Evolutionary conservation across 345 rosid species (phyloP).

Genomic region (Geranium rotundifolium): DNA sequence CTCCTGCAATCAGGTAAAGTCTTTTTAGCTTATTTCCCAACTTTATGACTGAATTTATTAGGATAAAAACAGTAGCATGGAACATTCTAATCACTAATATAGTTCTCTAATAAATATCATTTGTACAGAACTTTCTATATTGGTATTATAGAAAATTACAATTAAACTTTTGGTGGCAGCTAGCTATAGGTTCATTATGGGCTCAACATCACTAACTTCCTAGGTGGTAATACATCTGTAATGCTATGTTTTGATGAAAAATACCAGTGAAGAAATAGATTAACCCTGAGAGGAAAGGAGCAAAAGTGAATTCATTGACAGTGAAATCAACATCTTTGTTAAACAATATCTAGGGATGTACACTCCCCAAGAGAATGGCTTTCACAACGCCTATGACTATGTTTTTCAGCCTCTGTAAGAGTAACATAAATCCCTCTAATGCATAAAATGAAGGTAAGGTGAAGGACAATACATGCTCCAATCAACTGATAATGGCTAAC

Average conservation of each 20-base stretch:
- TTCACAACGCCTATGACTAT: too few species aligned
- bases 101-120: neutral
- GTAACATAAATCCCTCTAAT: too few species aligned
- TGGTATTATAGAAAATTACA: too few species aligned
- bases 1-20: slow-evolving; percentile 49
- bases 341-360: too few species aligned
- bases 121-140: too few species aligned
- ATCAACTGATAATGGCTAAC: neutral
- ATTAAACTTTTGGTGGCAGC: neutral
- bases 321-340: too few species aligned
- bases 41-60: neutral
- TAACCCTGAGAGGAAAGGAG: too few species aligned
- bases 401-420: too few species aligned
- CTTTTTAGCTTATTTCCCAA: slow-evolving; percentile 2
- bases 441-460: too few species aligned
- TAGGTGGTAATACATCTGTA: neutral
- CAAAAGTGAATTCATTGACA: too few species aligned
- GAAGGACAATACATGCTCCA: neutral
- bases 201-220: neutral
- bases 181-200: neutral
- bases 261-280: too few species aligned
- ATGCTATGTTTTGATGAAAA: neutral
- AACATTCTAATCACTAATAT: neutral
- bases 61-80: neutral
- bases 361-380: too few species aligned